Evolutionary conservation across 257 asterid species (phyloP).

Genomic region (Henckelia pumila): DNA sequence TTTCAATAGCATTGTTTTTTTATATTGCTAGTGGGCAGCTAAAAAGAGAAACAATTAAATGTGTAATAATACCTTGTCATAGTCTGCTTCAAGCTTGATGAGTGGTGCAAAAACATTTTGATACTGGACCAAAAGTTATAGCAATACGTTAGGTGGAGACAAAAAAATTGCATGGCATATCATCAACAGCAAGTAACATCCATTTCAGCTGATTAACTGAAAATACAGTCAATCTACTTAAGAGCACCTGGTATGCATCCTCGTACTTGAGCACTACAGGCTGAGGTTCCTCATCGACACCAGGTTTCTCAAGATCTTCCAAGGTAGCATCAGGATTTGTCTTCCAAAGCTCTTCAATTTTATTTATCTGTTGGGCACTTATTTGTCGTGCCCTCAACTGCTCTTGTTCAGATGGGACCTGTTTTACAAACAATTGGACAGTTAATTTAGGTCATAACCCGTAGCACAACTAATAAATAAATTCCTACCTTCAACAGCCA

Average conservation of each 20-base stretch:
- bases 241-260: conserved; percentile 95
- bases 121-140: conserved; percentile 53
- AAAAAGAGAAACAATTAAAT: not conserved
- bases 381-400: conserved; percentile 98
- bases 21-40: not conserved
- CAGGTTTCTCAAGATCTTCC: conserved; percentile 99
- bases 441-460: conserved; percentile 2
- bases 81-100: conserved; percentile 98
- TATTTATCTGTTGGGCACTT: conserved; percentile 97
- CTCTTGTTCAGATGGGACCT: conserved; percentile 99
- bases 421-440: conserved; percentile 28
- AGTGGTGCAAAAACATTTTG: conserved; percentile 99
- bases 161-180: conserved; percentile 1
- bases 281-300: conserved; percentile 99
- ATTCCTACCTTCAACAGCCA: conserved; percentile 88
- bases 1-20: not conserved
- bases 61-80: conserved; percentile 70
- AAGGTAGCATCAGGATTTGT: conserved; percentile 92
- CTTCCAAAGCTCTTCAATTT: conserved; percentile 99
- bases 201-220: conserved; percentile 18
- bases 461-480: conserved; percentile 11
- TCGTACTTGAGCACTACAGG: conserved; percentile 86
- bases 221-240: conserved; percentile 11
- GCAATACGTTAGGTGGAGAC: conserved; percentile 24
- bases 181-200: conserved; percentile 10